Conservation (phyloP, 129 eudicot genomes). For the Pittosporum tobira region DNA sequence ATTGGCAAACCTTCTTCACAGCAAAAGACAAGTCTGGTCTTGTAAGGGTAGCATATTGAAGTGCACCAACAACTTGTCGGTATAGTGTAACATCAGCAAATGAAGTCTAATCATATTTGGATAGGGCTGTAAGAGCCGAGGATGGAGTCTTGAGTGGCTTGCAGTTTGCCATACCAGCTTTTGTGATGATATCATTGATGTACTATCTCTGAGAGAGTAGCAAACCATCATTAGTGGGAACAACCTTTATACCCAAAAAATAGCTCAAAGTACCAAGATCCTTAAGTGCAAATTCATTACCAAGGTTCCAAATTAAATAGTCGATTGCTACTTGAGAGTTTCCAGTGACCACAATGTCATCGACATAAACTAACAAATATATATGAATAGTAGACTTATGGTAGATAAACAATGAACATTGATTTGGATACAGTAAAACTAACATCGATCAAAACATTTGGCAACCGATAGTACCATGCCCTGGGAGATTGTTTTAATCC, state of each 20-base stretch:
- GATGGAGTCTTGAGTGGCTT: neutral
- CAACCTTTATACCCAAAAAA: neutral
- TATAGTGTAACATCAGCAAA: neutral
- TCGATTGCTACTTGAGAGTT: neutral
- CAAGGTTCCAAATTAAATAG: neutral
- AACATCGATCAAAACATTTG: neutral
- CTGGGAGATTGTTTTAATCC: neutral
- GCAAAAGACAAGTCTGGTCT: neutral
- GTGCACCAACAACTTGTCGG: neutral
- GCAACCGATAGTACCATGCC: neutral
- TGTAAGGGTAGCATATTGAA: constrained; percentile 3
- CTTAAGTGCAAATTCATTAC: neutral
- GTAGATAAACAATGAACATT: neutral
- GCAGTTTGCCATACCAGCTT: neutral
- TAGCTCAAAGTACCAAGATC: neutral
- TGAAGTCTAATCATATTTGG: too few relatives aligned
- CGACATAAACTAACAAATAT: constrained; percentile 2
- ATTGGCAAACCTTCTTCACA: neutral
- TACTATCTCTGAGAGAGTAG: neutral
- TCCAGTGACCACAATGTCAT: neutral
- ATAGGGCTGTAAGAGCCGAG: too few relatives aligned
- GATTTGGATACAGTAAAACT: neutral
- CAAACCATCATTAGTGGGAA: neutral
- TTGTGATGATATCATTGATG: neutral
- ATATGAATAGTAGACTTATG: neutral